Base-by-base conservation (phyloP, 2,329 filamentous ascomycete species). In the Hypoxylon sp. region DNA sequence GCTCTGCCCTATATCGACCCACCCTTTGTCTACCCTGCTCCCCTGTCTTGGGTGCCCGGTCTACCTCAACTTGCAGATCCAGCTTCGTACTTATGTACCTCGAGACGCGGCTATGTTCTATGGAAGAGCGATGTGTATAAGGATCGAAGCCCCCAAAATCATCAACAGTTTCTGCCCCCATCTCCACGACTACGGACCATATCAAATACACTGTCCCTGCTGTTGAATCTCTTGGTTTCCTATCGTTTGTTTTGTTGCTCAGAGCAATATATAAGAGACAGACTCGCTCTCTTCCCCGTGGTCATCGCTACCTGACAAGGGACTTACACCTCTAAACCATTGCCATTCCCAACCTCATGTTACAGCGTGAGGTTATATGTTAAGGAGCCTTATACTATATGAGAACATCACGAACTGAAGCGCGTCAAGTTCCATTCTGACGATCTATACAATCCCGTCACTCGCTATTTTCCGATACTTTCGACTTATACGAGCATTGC, bases 101-200 rank as follows among this genome's bases (percentile, higher is more conserved):
- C 6, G 10, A 54, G 46, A 37, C 51, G 54, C 47, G 53, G 60
- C 54, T 51, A 53, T 56, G 60, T 26, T 17, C n/a, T 34, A 32
- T 30, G 43, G 47, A 52, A 37, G 32, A 50, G 44, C 43, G 57
- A 41, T 59, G 61, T 59, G 50, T 72, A 71, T 72, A 73, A 70
- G 59, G 67, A 66, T 68, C 56, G 49, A 59, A 61, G 60, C 62
- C 67, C 71, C 71, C 70, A 64, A 70, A 68, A 63, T 44, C 65
- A 68, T 68, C 65, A 64, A 19, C 62, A 56, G 22, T 67, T 63
- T 64, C 67, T 70, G 67, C 65, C 70, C 60, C 65, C 70, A 69
- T 69, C 62, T 66, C 51, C 53, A 67, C 52, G 62, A 62, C 47
- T 22, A 56, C 59, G 43, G 56, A 53, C 41, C 48, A 61, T 56